phyloP scores from a whole-genome alignment of 768 basidiomycete genomes.

The Clavaria fumosa region DNA sequence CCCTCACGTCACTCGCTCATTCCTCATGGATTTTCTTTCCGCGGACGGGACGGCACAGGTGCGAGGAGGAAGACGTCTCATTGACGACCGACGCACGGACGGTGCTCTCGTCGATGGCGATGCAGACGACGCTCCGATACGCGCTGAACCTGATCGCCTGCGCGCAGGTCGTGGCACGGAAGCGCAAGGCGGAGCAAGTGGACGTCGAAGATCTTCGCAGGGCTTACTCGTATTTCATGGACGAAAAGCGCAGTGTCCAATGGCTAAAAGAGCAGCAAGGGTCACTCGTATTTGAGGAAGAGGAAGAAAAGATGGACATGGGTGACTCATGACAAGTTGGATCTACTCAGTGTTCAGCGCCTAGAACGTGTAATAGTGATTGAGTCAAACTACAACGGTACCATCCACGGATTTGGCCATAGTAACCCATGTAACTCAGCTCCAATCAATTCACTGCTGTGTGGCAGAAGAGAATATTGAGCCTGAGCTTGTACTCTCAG shows the following conservation, averaged over 20 bases:
- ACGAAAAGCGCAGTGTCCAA: slow-evolving; percentile 83
- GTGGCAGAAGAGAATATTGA: too few species aligned
- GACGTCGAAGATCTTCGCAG: slow-evolving; percentile 74
- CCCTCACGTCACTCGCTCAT: slow-evolving; percentile 1
- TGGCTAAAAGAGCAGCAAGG: slow-evolving; percentile 83
- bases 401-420: too few species aligned
- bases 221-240: slow-evolving; percentile 83
- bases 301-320: slow-evolving; percentile 19
- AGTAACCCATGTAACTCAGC: too few species aligned
- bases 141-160: slow-evolving; percentile 92
- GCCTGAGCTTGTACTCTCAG: too few species aligned
- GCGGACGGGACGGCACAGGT: too few species aligned
- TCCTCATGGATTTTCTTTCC: neutral
- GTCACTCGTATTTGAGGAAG: slow-evolving; percentile 58
- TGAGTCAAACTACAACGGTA: too few species aligned
- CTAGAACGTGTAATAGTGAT: too few species aligned
- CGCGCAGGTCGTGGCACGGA: slow-evolving; percentile 69
- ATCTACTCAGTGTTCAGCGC: too few species aligned
- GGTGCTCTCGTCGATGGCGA: slow-evolving; percentile 81
- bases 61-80: slow-evolving; percentile 90
- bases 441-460: too few species aligned
- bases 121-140: slow-evolving; percentile 83
- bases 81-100: slow-evolving; percentile 55
- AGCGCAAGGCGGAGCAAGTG: slow-evolving; percentile 68
- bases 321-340: slow-evolving; percentile 18